Evolutionary conservation across 1,284 basidiomycete species (phyloP).

Genomic region (Inonotus obliquus): DNA sequence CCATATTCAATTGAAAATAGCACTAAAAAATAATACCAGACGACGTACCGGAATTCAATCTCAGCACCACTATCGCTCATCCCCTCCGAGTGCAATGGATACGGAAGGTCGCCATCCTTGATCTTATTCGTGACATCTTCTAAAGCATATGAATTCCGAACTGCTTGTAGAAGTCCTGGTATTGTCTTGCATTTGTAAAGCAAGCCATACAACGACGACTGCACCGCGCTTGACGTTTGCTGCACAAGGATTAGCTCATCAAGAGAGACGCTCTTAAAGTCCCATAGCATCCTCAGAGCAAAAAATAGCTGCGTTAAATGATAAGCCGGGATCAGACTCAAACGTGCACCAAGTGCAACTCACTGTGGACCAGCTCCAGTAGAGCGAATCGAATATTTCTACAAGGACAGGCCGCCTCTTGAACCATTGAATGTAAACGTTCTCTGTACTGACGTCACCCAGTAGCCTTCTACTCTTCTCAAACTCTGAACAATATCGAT

Average conservation of each 20-base stretch:
- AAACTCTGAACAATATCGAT: neutral
- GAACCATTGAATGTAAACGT: neutral
- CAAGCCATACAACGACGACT: slow-evolving; percentile 8
- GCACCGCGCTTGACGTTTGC: slow-evolving; percentile 18
- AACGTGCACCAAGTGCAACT: neutral
- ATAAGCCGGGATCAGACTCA: neutral
- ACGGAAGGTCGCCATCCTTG: neutral
- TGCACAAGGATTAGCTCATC: slow-evolving; percentile 20
- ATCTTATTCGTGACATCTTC: neutral
- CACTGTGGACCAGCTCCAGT: neutral
- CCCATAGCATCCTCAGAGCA: slow-evolving; percentile 20
- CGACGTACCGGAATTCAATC: slow-evolving; percentile 17
- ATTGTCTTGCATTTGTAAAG: neutral
- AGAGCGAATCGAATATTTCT: neutral
- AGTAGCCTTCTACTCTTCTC: neutral
- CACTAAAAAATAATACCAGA: neutral
- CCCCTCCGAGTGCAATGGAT: neutral
- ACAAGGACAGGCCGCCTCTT: neutral
- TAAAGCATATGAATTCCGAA: neutral
- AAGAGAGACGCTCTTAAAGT: slow-evolving; percentile 20
- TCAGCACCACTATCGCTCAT: slow-evolving; percentile 10
- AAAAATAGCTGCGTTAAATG: slow-evolving; percentile 19
- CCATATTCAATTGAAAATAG: neutral
- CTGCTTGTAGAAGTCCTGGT: slow-evolving; percentile 4
- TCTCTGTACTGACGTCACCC: slow-evolving; percentile 3